Conservation (phyloP, 768 basidiomycete species). For the Vararia minispora region DNA sequence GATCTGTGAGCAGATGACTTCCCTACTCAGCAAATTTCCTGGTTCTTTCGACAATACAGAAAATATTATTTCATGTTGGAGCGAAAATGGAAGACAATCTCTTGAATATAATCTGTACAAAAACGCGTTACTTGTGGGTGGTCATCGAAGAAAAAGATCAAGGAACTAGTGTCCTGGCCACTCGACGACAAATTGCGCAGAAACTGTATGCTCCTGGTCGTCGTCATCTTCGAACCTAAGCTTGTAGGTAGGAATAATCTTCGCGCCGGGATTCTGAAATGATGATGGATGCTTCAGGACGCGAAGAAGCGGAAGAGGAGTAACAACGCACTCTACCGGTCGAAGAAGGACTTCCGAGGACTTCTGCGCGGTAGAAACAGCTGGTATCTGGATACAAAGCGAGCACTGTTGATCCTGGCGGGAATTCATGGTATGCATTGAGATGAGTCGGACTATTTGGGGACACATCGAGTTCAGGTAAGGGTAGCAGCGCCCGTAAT, state of each 20-base stretch:
- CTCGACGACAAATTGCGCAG: conserved; percentile 75
- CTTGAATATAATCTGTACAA: too few relatives aligned
- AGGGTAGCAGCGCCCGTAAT: conserved; percentile 60
- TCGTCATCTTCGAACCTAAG: conserved; percentile 87
- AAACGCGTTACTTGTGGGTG: too few relatives aligned
- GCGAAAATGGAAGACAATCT: neutral
- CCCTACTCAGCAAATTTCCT: too few relatives aligned
- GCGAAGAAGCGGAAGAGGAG: conserved; percentile 5
- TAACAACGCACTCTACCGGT: conserved; percentile 30
- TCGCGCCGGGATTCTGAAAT: conserved; percentile 21
- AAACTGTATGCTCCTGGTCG: conserved; percentile 66
- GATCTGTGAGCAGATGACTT: too few relatives aligned
- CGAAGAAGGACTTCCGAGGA: conserved; percentile 62
- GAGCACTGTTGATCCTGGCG: conserved; percentile 63
- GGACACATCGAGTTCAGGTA: conserved; percentile 61
- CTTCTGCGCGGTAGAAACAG: conserved; percentile 83
- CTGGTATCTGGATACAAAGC: conserved; percentile 88
- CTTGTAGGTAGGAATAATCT: conserved; percentile 52
- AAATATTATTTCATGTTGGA: neutral
- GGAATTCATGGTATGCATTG: conserved; percentile 61
- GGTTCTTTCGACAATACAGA: too few relatives aligned
- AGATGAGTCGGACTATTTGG: conserved; percentile 51
- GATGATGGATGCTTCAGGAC: conserved; percentile 20
- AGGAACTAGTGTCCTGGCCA: conserved; percentile 50
- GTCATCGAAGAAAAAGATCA: conserved; percentile 9